A percentile compares a stretch with the other conserved stretches of the same genome.
Evolutionary conservation across 2,329 filamentous ascomycete species (phyloP).

Genomic region (Fusarium odoratissimum): DNA sequence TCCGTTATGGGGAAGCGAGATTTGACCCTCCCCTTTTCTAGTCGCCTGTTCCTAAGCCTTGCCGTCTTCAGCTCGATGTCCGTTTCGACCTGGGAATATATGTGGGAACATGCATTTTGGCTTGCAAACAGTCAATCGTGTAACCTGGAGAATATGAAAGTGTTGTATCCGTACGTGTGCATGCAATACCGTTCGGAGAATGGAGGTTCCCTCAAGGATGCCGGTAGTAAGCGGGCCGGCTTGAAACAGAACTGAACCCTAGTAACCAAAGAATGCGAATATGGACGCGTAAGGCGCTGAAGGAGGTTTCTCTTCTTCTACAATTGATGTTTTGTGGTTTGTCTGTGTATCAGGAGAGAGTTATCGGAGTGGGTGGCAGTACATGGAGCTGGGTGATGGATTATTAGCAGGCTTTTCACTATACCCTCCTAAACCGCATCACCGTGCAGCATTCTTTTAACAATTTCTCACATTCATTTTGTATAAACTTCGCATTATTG

Average conservation of each 20-base stretch:
- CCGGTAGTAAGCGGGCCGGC: conserved; percentile 16
- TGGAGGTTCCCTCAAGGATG: background rate
- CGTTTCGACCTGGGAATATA: conserved; percentile 1
- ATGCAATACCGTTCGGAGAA: conserved; percentile 18
- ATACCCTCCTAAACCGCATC: background rate
- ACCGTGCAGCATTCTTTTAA: background rate
- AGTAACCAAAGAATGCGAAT: background rate
- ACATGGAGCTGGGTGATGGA: background rate
- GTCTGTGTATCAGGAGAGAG: background rate
- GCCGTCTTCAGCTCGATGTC: conserved; percentile 2
- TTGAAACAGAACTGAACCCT: conserved; percentile 23
- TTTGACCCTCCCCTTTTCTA: conserved; percentile 32
- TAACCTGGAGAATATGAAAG: conserved; percentile 12
- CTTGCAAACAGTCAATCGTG: background rate
- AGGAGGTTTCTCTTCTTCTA: background rate
- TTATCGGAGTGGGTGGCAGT: background rate
- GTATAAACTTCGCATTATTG: background rate
- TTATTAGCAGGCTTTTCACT: background rate
- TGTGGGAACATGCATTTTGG: background rate
- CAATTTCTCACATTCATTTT: background rate
- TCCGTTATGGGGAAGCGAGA: conserved; percentile 41
- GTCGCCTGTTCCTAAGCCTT: background rate
- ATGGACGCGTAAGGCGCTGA: conserved; percentile 3
- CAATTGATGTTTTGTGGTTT: background rate
- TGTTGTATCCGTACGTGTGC: background rate